phyloP scores from a whole-genome alignment of 768 basidiomycete genomes.

The Cyclocybe aegerita region DNA sequence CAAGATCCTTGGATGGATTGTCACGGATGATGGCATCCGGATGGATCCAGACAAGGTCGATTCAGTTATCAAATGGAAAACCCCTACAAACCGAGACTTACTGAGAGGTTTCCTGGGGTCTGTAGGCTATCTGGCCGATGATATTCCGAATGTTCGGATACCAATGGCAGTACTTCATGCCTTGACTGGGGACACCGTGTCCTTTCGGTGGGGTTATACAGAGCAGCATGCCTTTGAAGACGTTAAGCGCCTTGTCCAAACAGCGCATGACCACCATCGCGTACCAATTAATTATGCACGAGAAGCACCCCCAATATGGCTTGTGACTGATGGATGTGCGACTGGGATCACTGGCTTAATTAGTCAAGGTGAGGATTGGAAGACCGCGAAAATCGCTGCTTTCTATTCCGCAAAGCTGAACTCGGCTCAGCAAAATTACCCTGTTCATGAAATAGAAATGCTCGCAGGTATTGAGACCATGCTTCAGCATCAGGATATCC shows the following conservation, averaged over 20 bases:
- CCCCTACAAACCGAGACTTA: conserved; percentile 29
- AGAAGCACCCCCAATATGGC: conserved; percentile 18
- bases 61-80: conserved; percentile 29
- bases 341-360: conserved; percentile 27
- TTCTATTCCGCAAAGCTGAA: conserved; percentile 36
- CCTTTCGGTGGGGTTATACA: conserved; percentile 27
- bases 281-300: conserved; percentile 15
- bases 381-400: conserved; percentile 20
- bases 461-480: conserved; percentile 31
- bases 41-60: conserved; percentile 49
- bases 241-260: conserved; percentile 24
- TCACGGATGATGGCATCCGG: conserved; percentile 35
- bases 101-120: conserved; percentile 31
- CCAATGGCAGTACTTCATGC: conserved; percentile 34
- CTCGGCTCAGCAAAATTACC: conserved; percentile 35
- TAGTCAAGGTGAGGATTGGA: conserved; percentile 18
- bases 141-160: conserved; percentile 28
- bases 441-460: conserved; percentile 36
- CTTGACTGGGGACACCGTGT: conserved; percentile 19
- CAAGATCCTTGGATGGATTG: conserved; percentile 23
- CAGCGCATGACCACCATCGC: conserved; percentile 19
- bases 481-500: conserved; percentile 21
- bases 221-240: conserved; percentile 34
- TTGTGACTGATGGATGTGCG: conserved; percentile 28
- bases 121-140: conserved; percentile 29